Conservation (phyloP, 2,329 filamentous ascomycete genomes). For the Phoma sp. region DNA sequence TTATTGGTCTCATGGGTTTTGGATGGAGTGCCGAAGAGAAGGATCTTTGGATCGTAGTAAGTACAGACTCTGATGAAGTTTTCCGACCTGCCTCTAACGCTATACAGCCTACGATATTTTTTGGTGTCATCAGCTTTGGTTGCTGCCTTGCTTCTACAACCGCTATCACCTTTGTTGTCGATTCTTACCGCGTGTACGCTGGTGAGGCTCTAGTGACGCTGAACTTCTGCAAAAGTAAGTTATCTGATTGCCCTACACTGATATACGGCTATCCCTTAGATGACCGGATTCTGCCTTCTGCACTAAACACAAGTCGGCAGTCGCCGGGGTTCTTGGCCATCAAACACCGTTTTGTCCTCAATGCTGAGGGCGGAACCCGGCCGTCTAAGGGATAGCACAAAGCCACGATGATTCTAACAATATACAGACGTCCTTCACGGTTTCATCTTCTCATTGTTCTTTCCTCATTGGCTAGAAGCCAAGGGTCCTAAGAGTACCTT, state of each 20-base stretch:
- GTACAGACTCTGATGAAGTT: too few species aligned
- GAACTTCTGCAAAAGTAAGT: conserved; percentile 86
- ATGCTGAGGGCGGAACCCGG: too few species aligned
- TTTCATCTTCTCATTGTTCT: conserved; percentile 83
- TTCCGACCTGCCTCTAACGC: too few species aligned
- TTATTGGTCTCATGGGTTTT: conserved; percentile 90
- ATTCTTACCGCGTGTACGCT: conserved; percentile 91
- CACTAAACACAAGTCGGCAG: too few species aligned
- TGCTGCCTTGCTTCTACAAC: conserved; percentile 91
- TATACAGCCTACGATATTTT: conserved; percentile 91
- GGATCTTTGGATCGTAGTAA: conserved; percentile 89
- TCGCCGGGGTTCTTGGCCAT: too few species aligned
- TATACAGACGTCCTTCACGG: conserved; percentile 79
- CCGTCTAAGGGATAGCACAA: too few species aligned
- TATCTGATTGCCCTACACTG: too few species aligned
- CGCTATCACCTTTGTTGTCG: conserved; percentile 90
- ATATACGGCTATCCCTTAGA: too few species aligned
- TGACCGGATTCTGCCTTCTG: too few species aligned
- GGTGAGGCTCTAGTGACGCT: conserved; percentile 93
- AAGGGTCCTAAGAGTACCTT: conserved; percentile 82
- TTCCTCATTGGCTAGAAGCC: conserved; percentile 70
- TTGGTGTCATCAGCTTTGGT: conserved; percentile 89
- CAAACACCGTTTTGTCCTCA: too few species aligned
- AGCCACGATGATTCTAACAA: not conserved
- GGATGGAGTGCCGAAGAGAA: conserved; percentile 85